Conservation (phyloP, 2,329 filamentous ascomycete species). For the Phaeophleospora eucalypticola region DNA sequence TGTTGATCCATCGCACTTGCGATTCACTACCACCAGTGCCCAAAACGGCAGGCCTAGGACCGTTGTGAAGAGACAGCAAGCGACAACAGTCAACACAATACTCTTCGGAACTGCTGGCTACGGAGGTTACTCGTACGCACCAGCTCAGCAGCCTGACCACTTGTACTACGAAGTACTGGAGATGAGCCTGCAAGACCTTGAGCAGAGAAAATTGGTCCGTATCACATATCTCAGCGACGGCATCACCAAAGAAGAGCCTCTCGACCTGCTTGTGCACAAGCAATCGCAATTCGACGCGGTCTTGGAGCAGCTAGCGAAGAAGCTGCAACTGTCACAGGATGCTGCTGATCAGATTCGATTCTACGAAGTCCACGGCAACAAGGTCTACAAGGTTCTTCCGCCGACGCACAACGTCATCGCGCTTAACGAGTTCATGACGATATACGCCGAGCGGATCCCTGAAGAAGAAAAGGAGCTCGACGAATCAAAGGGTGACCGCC, state of each 20-base stretch:
- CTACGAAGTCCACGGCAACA: slow-evolving; percentile 77
- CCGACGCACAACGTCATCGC: slow-evolving; percentile 69
- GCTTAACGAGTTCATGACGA: slow-evolving; percentile 77
- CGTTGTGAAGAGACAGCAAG: slow-evolving; percentile 67
- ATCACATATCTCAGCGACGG: slow-evolving; percentile 84
- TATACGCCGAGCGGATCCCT: slow-evolving; percentile 78
- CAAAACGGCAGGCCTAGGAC: slow-evolving; percentile 72
- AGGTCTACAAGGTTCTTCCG: slow-evolving; percentile 74
- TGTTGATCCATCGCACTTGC: slow-evolving; percentile 78
- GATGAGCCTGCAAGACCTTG: slow-evolving; percentile 86
- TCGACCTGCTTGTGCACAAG: slow-evolving; percentile 83
- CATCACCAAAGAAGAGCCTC: slow-evolving; percentile 81
- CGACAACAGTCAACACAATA: slow-evolving; percentile 72
- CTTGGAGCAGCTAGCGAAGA: slow-evolving; percentile 70
- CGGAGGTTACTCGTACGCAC: slow-evolving; percentile 63
- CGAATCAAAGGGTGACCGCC: slow-evolving; percentile 48
- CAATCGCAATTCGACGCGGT: slow-evolving; percentile 77
- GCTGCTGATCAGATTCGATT: slow-evolving; percentile 68
- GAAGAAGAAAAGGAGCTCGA: slow-evolving; percentile 53
- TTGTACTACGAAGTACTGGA: slow-evolving; percentile 92
- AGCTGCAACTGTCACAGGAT: slow-evolving; percentile 74
- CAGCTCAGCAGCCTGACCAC: slow-evolving; percentile 58
- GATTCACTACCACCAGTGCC: slow-evolving; percentile 82
- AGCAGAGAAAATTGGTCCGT: slow-evolving; percentile 85
- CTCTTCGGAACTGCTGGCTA: slow-evolving; percentile 65